These are phyloP conservation scores for Mucor racemosus DNA, from an alignment of 371 early-diverging fungal genomes.

Conservation along the genomic window DNA sequence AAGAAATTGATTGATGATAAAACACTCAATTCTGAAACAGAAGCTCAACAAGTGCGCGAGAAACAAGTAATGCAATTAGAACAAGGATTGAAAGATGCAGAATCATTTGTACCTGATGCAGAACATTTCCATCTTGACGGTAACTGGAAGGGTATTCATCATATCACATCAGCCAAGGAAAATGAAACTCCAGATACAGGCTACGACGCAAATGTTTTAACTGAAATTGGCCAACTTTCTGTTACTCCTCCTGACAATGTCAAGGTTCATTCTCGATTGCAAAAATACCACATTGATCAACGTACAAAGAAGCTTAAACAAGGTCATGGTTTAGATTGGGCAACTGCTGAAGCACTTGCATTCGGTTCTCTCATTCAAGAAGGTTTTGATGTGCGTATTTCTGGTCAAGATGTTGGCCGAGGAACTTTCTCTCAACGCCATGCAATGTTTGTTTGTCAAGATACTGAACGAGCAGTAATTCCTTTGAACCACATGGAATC, in stretches of 20 bases:
- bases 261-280: conserved; percentile 82
- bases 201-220: conserved; percentile 58
- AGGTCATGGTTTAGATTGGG: conserved; percentile 92
- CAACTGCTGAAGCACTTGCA: conserved; percentile 94
- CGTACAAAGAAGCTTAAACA: conserved; percentile 72
- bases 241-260: conserved; percentile 71
- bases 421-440: conserved; percentile 98
- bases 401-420: conserved; percentile 97
- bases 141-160: conserved; percentile 73
- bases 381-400: conserved; percentile 87
- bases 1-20: conserved; percentile 61
- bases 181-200: conserved; percentile 57
- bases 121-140: conserved; percentile 65
- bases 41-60: conserved; percentile 59
- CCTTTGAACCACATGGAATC: conserved; percentile 80
- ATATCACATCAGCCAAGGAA: conserved; percentile 27
- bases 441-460: conserved; percentile 88
- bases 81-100: conserved; percentile 59
- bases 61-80: conserved; percentile 64
- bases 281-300: conserved; percentile 87
- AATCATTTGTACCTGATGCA: conserved; percentile 33
- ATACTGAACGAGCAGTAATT: conserved; percentile 72
- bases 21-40: conserved; percentile 38
- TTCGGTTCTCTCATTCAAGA: conserved; percentile 88
- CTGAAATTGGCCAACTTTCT: conserved; percentile 73